Conservation (phyloP, 1,284 basidiomycete species). For the Butyriboletus regius region DNA sequence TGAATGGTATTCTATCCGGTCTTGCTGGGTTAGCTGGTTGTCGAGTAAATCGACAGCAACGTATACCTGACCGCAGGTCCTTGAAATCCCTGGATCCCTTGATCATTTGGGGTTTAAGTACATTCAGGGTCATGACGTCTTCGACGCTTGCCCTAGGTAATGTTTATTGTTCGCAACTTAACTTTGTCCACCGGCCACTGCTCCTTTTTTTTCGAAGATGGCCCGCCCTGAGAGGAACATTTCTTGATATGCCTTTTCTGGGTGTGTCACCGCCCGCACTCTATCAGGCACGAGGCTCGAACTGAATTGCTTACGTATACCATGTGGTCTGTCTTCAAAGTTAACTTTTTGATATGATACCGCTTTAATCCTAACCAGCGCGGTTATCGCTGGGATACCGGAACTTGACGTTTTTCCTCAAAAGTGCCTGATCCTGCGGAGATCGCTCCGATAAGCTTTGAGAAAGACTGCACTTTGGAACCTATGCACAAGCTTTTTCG, state of each 20-base stretch:
- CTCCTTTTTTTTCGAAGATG: slow-evolving; percentile 7
- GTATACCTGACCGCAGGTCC: neutral
- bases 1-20: neutral
- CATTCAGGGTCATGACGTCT: slow-evolving; percentile 29
- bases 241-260: slow-evolving; percentile 18
- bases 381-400: slow-evolving; percentile 15
- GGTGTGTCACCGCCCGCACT: slow-evolving; percentile 1
- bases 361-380: slow-evolving; percentile 8
- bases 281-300: slow-evolving; percentile 20
- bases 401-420: slow-evolving; percentile 6
- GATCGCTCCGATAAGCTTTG: slow-evolving; percentile 30
- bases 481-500: slow-evolving; percentile 2
- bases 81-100: slow-evolving; percentile 9
- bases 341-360: slow-evolving; percentile 23
- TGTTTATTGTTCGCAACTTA: slow-evolving; percentile 17
- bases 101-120: slow-evolving; percentile 14
- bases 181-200: slow-evolving; percentile 18
- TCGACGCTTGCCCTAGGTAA: slow-evolving; percentile 5
- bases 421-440: slow-evolving; percentile 25
- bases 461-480: slow-evolving; percentile 5
- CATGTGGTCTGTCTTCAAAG: slow-evolving; percentile 19
- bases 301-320: slow-evolving; percentile 22
- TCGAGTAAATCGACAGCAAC: slow-evolving; percentile 13
- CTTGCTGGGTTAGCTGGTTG: slow-evolving; percentile 6
- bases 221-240: slow-evolving; percentile 14